These are phyloP conservation scores for Tricholoma saponaceum DNA, from an alignment of 768 basidiomycete species.

Conservation along the genomic window DNA sequence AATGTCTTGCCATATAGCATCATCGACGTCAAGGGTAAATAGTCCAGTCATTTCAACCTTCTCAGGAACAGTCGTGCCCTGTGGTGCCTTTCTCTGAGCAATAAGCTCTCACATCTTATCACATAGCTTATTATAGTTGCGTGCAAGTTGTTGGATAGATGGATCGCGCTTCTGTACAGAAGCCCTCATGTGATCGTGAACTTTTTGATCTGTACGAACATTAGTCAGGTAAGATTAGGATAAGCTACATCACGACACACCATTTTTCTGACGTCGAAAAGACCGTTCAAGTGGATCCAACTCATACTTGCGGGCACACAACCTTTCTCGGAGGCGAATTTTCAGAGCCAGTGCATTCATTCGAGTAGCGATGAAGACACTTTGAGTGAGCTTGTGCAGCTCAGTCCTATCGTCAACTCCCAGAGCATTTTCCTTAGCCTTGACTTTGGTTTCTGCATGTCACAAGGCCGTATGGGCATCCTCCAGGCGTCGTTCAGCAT, in stretches of 20 bases:
- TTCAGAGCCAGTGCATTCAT: slow-evolving; percentile 23
- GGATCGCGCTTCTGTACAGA: slow-evolving; percentile 21
- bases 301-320: slow-evolving; percentile 14
- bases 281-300: slow-evolving; percentile 20
- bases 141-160: slow-evolving; percentile 18
- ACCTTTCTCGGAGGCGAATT: slow-evolving; percentile 14
- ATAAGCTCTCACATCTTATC: slow-evolving; percentile 18
- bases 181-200: slow-evolving; percentile 19
- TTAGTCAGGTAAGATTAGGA: neutral
- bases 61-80: slow-evolving; percentile 16
- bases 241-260: no score
- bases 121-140: slow-evolving; percentile 26
- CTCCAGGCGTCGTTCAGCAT: neutral
- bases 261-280: neutral
- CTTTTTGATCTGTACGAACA: slow-evolving; percentile 17
- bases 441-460: neutral
- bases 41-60: slow-evolving; percentile 18
- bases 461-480: neutral
- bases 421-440: neutral
- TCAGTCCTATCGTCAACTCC: neutral
- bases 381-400: no score
- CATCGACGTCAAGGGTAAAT: slow-evolving; percentile 31
- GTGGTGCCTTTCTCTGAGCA: slow-evolving; percentile 16
- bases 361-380: no score
- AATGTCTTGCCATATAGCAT: slow-evolving; percentile 30